Percentiles rank a stretch among this genome's conserved stretches.
Conservation (phyloP, 2,329 filamentous ascomycete species). For the Sporothrix protearum region DNA sequence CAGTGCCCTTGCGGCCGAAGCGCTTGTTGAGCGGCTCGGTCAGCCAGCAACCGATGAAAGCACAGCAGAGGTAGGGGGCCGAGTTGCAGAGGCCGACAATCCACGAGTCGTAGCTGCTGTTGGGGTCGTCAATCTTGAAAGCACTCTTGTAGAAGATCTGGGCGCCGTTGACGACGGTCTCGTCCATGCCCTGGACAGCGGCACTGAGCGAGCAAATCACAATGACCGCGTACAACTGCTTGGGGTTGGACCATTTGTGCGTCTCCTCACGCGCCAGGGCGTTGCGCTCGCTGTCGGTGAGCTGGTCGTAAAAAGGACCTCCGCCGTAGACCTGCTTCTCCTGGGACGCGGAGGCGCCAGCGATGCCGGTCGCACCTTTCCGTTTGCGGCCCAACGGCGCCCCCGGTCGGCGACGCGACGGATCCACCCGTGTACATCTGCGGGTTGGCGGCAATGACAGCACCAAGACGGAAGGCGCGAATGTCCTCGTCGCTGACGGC, state of each 20-base stretch:
- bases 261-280: slow-evolving; percentile 58
- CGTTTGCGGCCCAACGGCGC: not conserved
- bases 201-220: slow-evolving; percentile 64
- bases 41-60: slow-evolving; percentile 68
- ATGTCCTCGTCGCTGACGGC: slow-evolving; percentile 46
- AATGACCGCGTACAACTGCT: slow-evolving; percentile 62
- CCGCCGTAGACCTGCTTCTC: slow-evolving; percentile 12
- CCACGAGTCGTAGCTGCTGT: slow-evolving; percentile 49
- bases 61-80: slow-evolving; percentile 63
- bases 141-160: slow-evolving; percentile 61
- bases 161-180: slow-evolving; percentile 66
- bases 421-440: slow-evolving; percentile 44
- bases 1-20: slow-evolving; percentile 68
- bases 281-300: slow-evolving; percentile 56
- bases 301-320: slow-evolving; percentile 37
- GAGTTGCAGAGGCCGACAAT: slow-evolving; percentile 60
- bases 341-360: not conserved
- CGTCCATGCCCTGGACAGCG: slow-evolving; percentile 69
- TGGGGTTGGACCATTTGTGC: slow-evolving; percentile 67
- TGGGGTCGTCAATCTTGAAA: slow-evolving; percentile 56
- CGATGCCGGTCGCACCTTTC: not conserved
- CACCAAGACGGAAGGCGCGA: slow-evolving; percentile 55
- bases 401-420: not conserved
- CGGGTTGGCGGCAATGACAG: slow-evolving; percentile 53
- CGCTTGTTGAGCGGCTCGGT: slow-evolving; percentile 67